A percentile compares a stretch with the other conserved stretches of the same genome.
These are phyloP conservation scores for Sporisorium reilianum DNA, from an alignment of 1,284 basidiomycete genomes.

Conservation along the genomic window DNA sequence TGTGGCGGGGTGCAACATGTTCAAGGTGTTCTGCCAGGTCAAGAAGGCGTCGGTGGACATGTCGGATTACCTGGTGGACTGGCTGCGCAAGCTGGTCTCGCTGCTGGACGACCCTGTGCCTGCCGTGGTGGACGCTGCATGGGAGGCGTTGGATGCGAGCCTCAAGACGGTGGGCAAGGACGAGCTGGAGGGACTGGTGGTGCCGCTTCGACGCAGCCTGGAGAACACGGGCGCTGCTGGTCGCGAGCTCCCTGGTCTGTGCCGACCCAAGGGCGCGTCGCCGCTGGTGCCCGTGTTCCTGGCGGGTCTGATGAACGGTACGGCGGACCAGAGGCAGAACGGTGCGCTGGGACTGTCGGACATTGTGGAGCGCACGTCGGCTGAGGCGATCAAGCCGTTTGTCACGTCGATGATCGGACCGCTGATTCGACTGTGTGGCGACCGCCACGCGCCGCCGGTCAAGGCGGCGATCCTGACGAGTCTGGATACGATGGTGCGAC, in stretches of 20 bases:
- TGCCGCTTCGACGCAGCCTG: slow-evolving; percentile 85
- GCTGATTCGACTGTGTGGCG: slow-evolving; percentile 76
- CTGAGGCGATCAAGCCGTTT: slow-evolving; percentile 91
- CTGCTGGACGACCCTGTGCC: slow-evolving; percentile 83
- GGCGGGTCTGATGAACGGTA: slow-evolving; percentile 76
- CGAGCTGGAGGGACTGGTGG: slow-evolving; percentile 78
- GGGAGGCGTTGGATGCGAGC: slow-evolving; percentile 85
- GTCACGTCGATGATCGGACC: slow-evolving; percentile 97
- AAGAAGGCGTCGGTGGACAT: slow-evolving; percentile 55
- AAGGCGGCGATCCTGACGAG: slow-evolving; percentile 66
- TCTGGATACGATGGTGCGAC: slow-evolving; percentile 63
- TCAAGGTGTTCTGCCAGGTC: slow-evolving; percentile 60
- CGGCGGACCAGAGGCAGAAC: slow-evolving; percentile 78
- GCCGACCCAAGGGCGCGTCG: slow-evolving; percentile 87
- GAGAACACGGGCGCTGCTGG: slow-evolving; percentile 87
- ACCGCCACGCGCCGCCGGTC: slow-evolving; percentile 66
- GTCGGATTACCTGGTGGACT: slow-evolving; percentile 83
- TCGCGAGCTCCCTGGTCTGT: slow-evolving; percentile 85
- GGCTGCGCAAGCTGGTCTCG: slow-evolving; percentile 91
- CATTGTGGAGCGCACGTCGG: slow-evolving; percentile 88
- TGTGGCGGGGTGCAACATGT: slow-evolving; percentile 57
- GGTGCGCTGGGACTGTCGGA: slow-evolving; percentile 95
- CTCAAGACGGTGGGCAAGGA: slow-evolving; percentile 93
- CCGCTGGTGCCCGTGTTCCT: slow-evolving; percentile 90
- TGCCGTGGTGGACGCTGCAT: slow-evolving; percentile 83